phyloP scores from a whole-genome alignment of 2,329 filamentous ascomycete species.

The Aspergillus sp. region DNA sequence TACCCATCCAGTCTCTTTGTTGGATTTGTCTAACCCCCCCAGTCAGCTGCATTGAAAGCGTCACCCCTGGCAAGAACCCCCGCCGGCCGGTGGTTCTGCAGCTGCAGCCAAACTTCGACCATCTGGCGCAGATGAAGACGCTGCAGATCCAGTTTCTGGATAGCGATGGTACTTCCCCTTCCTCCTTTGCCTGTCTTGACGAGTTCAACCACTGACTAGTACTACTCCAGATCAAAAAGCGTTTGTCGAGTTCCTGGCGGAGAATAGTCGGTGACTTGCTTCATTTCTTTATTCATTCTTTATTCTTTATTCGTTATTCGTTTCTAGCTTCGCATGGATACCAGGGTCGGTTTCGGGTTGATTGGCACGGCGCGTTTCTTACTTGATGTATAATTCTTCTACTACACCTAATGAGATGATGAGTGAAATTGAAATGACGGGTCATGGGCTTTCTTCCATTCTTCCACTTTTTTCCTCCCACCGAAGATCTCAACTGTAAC shows the following conservation, averaged over 20 bases:
- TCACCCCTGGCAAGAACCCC: constrained; percentile 41
- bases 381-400: background rate
- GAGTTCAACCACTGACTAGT: background rate
- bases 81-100: constrained; percentile 38
- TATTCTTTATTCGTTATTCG: background rate
- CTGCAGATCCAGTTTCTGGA: constrained; percentile 42
- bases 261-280: constrained; percentile 12
- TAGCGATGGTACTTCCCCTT: constrained; percentile 30
- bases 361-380: background rate
- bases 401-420: background rate
- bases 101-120: constrained; percentile 41
- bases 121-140: constrained; percentile 40
- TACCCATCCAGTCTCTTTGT: no score
- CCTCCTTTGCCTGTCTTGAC: background rate
- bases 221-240: constrained; percentile 27
- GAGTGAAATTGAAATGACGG: background rate
- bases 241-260: constrained; percentile 33
- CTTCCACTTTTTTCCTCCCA: background rate
- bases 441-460: background rate
- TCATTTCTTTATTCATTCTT: background rate
- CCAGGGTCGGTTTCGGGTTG: background rate
- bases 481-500: no score
- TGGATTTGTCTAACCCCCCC: background rate
- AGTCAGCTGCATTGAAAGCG: constrained; percentile 41
- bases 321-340: background rate